Evolutionary conservation across 495 filamentous ascomycete species (phyloP), one percentile per base, ranked within the genome.

Genomic region (Penicillium canescens): DNA sequence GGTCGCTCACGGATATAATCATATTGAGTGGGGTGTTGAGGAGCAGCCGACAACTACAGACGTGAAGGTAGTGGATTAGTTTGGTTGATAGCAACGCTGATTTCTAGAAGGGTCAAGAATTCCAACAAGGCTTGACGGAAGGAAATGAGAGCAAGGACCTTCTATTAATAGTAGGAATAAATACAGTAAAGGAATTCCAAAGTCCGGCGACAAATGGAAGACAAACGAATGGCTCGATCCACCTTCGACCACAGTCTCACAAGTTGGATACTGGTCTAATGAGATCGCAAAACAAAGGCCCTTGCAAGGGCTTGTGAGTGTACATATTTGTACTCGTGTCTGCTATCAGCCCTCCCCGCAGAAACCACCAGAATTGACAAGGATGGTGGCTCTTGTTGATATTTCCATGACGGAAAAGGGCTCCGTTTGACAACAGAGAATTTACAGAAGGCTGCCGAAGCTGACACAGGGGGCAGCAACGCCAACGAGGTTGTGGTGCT

Each of bases 391-490:
- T 36, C 10, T 43, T 37, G 14, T 33, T 38, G 28, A 43, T 39
- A 33, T 23, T 31, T 50, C 34, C 52, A 42, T 44, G 44, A 26
- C 37, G 41, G 28, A 23, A 35, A 24, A 10, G 23, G 37, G 37
- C 5, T 11, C 6, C n/a, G 14, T 28, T 45, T 16, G 5, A 21
- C 7, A 28, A n/a, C 10, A 10, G 20, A 3, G 18, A 18, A 40
- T 58, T 74, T 79, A 79, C 37, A 79, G 43, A 41, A 78, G 43
- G 41, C 68, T 59, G 52, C 69, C 63, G 26, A 77, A 69, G 38
- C 73, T 72, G 55, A 77, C 53, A 57, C 75, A 78, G 44, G 76
- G 74, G 40, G 75, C 40, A 14, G 69, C 73, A 42, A 79, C 64
- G 42, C 76, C 76, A 60, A 77, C 55, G 13, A 78, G 62, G 41